These are phyloP conservation scores for Friedmanniomyces endolithicus DNA, from an alignment of 495 filamentous ascomycete species.

Conservation along the genomic window DNA sequence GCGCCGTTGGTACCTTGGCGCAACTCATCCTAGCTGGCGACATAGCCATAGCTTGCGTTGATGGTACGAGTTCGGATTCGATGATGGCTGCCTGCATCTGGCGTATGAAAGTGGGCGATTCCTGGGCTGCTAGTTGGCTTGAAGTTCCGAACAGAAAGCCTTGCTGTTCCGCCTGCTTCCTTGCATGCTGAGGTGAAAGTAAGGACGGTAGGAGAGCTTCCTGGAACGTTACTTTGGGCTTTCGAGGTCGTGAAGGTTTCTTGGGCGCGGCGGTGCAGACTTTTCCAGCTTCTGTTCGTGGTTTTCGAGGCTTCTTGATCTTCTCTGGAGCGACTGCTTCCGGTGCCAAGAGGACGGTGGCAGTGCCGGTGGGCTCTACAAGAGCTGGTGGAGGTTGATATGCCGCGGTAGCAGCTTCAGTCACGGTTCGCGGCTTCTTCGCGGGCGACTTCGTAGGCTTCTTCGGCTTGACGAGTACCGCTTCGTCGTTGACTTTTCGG, in stretches of 20 bases:
- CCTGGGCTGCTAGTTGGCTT: conserved; percentile 70
- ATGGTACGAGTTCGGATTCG: conserved; percentile 36
- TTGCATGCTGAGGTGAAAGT: conserved; percentile 55
- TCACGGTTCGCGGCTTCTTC: conserved; percentile 69
- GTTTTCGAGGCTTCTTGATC: conserved; percentile 15
- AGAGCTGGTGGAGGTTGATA: conserved; percentile 39
- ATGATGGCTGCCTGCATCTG: conserved; percentile 60
- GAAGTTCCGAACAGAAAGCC: conserved; percentile 86
- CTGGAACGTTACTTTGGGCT: conserved; percentile 34
- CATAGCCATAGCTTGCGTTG: background rate
- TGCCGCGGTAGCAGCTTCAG: conserved; percentile 67
- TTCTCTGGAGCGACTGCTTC: background rate
- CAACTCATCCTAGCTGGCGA: conserved; percentile 12
- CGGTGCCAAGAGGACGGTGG: conserved; percentile 21
- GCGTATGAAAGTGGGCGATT: conserved; percentile 54
- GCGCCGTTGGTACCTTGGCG: conserved; percentile 16
- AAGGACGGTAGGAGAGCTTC: conserved; percentile 35
- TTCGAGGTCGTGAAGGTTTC: conserved; percentile 29
- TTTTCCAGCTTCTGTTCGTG: conserved; percentile 21
- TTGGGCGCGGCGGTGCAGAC: conserved; percentile 22
- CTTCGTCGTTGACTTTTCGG: background rate
- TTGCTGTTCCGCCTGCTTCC: conserved; percentile 55
- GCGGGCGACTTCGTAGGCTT: conserved; percentile 38
- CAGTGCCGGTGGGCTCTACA: conserved; percentile 15
- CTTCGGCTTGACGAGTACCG: background rate